These are phyloP conservation scores for Paecilomyces dactylethromorphus DNA, from an alignment of 2,329 filamentous ascomycete genomes.

Conservation along the genomic window DNA sequence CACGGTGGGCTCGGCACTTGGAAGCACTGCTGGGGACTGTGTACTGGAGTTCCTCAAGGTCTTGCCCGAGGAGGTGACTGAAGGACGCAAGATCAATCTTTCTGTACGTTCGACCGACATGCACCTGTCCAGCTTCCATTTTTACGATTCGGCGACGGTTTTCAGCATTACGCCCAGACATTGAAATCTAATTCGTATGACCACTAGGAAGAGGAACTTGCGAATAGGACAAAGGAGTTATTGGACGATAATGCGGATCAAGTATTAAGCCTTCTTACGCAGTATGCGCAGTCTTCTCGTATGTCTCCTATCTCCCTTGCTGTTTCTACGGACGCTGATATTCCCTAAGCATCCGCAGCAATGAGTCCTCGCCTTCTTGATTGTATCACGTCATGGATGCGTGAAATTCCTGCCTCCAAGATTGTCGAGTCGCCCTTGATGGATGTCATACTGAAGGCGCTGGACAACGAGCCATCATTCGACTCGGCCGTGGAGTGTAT, in stretches of 20 bases:
- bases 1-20: slow-evolving; percentile 71
- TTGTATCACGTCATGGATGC: slow-evolving; percentile 93
- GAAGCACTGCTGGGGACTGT: slow-evolving; percentile 65
- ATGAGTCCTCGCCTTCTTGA: slow-evolving; percentile 87
- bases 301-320: slow-evolving; percentile 18
- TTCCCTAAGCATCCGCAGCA: slow-evolving; percentile 58
- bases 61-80: slow-evolving; percentile 95
- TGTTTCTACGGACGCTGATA: slow-evolving; percentile 4
- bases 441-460: slow-evolving; percentile 69
- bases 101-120: slow-evolving; percentile 75
- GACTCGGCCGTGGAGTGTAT: slow-evolving; percentile 88
- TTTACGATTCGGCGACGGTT: slow-evolving; percentile 24
- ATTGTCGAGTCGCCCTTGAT: slow-evolving; percentile 82
- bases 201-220: slow-evolving; percentile 88
- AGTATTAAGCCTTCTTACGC: slow-evolving; percentile 79
- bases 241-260: slow-evolving; percentile 84
- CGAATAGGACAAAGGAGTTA: slow-evolving; percentile 76
- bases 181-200: slow-evolving; percentile 44
- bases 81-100: slow-evolving; percentile 98
- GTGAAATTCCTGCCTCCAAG: slow-evolving; percentile 78
- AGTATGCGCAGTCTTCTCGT: slow-evolving; percentile 90
- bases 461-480: slow-evolving; percentile 70
- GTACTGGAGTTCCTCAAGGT: slow-evolving; percentile 95
- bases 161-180: slow-evolving; percentile 13
- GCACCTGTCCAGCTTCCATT: slow-evolving; percentile 38